Percentiles rank a stretch among this genome's conserved stretches.
Conservation (phyloP, 2,329 filamentous ascomycete genomes). For the Cladosporium sp. region DNA sequence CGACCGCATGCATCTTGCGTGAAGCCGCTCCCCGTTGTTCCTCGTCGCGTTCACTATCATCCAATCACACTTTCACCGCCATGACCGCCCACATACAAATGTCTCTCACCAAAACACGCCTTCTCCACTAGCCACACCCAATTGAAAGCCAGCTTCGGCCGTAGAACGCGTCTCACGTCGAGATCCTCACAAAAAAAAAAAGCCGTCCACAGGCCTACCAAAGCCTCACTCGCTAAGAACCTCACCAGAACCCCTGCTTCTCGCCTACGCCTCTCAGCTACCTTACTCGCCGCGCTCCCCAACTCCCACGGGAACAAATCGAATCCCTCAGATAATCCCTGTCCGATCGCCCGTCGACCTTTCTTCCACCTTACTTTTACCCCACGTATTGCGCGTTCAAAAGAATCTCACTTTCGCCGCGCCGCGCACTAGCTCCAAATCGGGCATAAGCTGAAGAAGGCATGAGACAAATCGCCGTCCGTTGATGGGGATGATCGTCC, state of each 20-base stretch:
- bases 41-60: neutral
- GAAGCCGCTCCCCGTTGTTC: neutral
- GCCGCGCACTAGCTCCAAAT: neutral
- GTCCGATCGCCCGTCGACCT: slow-evolving; percentile 8
- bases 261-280: neutral
- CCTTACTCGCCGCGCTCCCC: neutral
- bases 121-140: neutral
- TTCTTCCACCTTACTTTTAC: neutral
- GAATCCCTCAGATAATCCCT: neutral
- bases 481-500: too few species aligned
- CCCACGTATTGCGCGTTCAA: slow-evolving; percentile 14
- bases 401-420: slow-evolving; percentile 5
- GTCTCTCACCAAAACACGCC: slow-evolving; percentile 10
- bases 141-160: too few species aligned
- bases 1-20: neutral
- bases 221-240: too few species aligned
- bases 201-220: too few species aligned
- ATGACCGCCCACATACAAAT: too few species aligned
- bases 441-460: slow-evolving; percentile 7
- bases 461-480: neutral
- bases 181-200: neutral
- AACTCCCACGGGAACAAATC: neutral
- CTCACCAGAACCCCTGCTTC: neutral
- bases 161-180: too few species aligned
- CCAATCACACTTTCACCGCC: slow-evolving; percentile 1